Percentiles rank a stretch among this genome's conserved stretches.
Evolutionary conservation across 179 eudicot species (phyloP).

Genomic region (Sideroxylon spinosum): DNA sequence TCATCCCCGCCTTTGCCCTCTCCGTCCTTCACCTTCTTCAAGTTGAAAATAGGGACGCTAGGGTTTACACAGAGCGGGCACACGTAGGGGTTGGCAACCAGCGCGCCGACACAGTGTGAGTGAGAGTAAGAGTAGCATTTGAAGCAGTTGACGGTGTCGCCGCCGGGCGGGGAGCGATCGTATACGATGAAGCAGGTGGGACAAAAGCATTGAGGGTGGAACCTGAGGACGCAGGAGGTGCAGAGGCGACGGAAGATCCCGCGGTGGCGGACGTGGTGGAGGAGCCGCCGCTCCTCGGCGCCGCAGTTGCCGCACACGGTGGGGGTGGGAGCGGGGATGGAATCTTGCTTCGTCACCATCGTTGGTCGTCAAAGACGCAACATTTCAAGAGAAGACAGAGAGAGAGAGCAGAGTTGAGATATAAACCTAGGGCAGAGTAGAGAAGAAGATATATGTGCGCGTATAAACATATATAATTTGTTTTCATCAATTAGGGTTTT

Average conservation of each 20-base stretch:
- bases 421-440: background rate
- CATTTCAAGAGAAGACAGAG: background rate
- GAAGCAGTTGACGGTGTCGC: slow-evolving; percentile 35
- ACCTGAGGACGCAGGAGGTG: slow-evolving; percentile 70
- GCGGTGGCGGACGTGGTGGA: slow-evolving; percentile 59
- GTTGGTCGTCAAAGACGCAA: background rate
- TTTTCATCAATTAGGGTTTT: background rate
- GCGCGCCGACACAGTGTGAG: slow-evolving; percentile 32
- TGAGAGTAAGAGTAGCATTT: slow-evolving; percentile 63
- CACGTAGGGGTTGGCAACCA: slow-evolving; percentile 34
- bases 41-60: slow-evolving; percentile 33
- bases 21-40: slow-evolving; percentile 24
- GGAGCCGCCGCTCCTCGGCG: slow-evolving; percentile 45
- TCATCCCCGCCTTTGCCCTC: background rate
- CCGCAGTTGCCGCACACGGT: slow-evolving; percentile 53
- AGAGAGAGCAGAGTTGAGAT: background rate
- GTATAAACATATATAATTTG: background rate
- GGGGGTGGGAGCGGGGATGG: slow-evolving; percentile 14
- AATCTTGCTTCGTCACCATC: slow-evolving; percentile 17
- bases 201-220: slow-evolving; percentile 60
- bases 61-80: slow-evolving; percentile 67
- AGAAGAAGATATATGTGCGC: background rate
- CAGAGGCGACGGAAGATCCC: slow-evolving; percentile 55
- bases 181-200: slow-evolving; percentile 66
- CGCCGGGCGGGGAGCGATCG: slow-evolving; percentile 27